A percentile compares a stretch with the other conserved stretches of the same genome.
phyloP scores from a whole-genome alignment of 495 filamentous ascomycete species.

The Annulohypoxylon nitens region DNA sequence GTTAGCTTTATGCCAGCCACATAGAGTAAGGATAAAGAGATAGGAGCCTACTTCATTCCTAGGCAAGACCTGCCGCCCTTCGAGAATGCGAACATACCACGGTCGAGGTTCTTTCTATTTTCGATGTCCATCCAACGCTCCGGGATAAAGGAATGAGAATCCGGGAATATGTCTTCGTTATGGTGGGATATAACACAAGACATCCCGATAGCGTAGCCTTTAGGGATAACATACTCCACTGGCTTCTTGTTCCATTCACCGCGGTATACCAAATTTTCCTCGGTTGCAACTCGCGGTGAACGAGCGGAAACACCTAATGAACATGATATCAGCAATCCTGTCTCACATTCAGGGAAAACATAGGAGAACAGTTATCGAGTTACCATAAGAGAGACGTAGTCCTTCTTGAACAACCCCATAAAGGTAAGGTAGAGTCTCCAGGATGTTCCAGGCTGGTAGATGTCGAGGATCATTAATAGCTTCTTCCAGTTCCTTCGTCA shows the following conservation, averaged over 20 bases:
- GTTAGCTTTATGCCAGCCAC: neutral
- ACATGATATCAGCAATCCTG: neutral
- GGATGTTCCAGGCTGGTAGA: conserved; percentile 48
- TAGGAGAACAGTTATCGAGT: neutral
- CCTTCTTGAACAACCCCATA: conserved; percentile 57
- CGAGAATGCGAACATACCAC: conserved; percentile 23
- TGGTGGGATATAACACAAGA: conserved; percentile 36
- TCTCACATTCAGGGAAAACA: neutral
- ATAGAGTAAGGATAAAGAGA: neutral
- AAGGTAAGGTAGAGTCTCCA: conserved; percentile 62
- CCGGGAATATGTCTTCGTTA: conserved; percentile 28
- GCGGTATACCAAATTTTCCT: conserved; percentile 57
- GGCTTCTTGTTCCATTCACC: conserved; percentile 48
- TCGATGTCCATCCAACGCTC: conserved; percentile 27
- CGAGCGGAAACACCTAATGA: conserved; percentile 49
- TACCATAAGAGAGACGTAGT: conserved; percentile 59
- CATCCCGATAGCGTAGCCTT: conserved; percentile 59
- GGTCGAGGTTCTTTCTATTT: conserved; percentile 12
- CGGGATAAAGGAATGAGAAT: conserved; percentile 25
- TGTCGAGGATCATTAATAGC: conserved; percentile 35
- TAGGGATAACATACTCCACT: conserved; percentile 44
- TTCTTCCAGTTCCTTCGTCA: conserved; percentile 53
- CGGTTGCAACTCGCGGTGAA: conserved; percentile 43
- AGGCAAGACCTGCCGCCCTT: conserved; percentile 29
- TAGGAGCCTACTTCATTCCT: conserved; percentile 34